Conservation (phyloP, 1,139 yeast species). For the Hanseniaspora uvarum region DNA sequence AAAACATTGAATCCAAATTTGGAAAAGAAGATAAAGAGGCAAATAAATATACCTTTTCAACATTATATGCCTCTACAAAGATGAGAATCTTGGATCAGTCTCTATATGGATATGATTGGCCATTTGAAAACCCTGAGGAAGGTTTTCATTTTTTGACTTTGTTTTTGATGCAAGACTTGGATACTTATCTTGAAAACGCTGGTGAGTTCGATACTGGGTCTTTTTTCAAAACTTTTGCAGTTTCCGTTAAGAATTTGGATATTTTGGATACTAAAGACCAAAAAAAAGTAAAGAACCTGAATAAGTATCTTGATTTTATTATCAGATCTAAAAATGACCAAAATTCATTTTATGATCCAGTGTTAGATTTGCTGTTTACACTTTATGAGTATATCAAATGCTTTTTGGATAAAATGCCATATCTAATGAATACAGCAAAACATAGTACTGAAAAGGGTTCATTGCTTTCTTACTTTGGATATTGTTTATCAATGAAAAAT, state of each 20-base stretch:
- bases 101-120: slow-evolving; percentile 2
- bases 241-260: background rate
- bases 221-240: slow-evolving; percentile 2
- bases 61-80: slow-evolving; percentile 6
- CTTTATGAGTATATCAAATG: background rate
- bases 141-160: slow-evolving; percentile 6
- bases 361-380: background rate
- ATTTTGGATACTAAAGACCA: background rate
- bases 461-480: background rate
- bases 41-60: background rate
- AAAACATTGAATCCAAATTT: background rate
- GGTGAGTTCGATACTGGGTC: background rate
- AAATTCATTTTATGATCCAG: background rate
- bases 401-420: background rate
- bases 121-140: slow-evolving; percentile 5
- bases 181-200: background rate
- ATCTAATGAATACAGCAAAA: background rate
- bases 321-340: background rate
- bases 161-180: slow-evolving; percentile 8
- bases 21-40: background rate
- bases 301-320: slow-evolving; percentile 7
- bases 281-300: background rate
- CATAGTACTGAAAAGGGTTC: background rate
- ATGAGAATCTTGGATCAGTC: slow-evolving; percentile 9
- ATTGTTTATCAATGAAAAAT: slow-evolving; percentile 1